Evolutionary conservation across 2,329 filamentous ascomycete genomes (phyloP).

Genomic region (Celoporthe dispersa): DNA sequence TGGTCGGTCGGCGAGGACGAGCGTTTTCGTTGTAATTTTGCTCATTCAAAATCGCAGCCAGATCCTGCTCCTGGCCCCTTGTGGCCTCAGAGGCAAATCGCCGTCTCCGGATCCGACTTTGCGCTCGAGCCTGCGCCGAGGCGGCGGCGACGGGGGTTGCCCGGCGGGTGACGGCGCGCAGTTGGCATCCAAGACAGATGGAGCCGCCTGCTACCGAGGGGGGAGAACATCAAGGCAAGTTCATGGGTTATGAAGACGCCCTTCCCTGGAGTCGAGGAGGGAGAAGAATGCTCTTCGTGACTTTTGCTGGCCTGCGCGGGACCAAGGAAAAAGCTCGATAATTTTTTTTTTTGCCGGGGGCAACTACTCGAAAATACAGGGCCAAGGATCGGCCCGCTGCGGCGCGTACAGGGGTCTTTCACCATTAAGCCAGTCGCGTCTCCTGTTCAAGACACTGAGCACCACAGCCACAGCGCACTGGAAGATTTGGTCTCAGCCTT

Average conservation of each 20-base stretch:
- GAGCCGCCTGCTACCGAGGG: conserved; percentile 39
- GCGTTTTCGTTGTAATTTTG: not conserved
- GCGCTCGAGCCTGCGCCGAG: conserved; percentile 16
- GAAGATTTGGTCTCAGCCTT: too few relatives aligned
- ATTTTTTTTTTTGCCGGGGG: conserved; percentile 17
- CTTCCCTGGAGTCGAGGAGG: not conserved
- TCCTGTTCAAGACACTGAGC: not conserved
- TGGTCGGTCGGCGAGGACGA: not conserved
- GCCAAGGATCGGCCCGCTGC: conserved; percentile 3
- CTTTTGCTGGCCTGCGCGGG: not conserved
- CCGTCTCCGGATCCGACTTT: conserved; percentile 19
- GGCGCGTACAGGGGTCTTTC: conserved; percentile 9
- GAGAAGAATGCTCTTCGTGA: not conserved
- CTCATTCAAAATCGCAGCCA: conserved; percentile 5
- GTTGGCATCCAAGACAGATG: conserved; percentile 46
- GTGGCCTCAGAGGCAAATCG: conserved; percentile 26
- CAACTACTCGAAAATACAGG: not conserved
- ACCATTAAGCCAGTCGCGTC: conserved; percentile 16
- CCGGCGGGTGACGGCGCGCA: conserved; percentile 39
- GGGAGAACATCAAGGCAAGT: conserved; percentile 40
- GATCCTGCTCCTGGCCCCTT: conserved; percentile 9
- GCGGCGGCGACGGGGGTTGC: conserved; percentile 29
- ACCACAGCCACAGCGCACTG: not conserved
- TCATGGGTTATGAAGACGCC: conserved; percentile 4
- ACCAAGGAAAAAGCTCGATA: not conserved